Evolutionary conservation across 257 asterid species (phyloP).

Genomic region (Primulina tabacum): DNA sequence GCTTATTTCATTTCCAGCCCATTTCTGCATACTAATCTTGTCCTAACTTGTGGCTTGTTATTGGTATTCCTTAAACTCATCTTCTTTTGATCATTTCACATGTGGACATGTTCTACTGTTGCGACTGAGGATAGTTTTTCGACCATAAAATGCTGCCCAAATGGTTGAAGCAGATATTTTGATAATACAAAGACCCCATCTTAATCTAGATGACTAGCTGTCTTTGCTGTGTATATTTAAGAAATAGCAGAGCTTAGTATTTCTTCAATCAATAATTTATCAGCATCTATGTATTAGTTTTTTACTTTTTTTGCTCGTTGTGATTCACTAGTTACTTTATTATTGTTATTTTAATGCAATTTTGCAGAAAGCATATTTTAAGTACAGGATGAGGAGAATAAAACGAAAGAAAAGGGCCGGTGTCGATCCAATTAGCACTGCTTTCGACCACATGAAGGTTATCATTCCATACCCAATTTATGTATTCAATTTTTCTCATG

Average conservation of each 20-base stretch:
- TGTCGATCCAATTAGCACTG: slow-evolving; percentile 92
- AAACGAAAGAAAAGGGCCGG: slow-evolving; percentile 60
- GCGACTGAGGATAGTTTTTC: neutral
- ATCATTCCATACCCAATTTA: slow-evolving; percentile 16
- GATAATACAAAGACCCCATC: neutral
- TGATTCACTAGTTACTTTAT: slow-evolving; percentile 8
- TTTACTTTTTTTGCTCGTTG: slow-evolving; percentile 14
- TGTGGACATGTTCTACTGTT: too few species aligned
- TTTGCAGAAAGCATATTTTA: slow-evolving; percentile 71
- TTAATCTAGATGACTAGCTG: neutral
- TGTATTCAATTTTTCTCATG: slow-evolving; percentile 8
- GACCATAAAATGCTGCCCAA: neutral
- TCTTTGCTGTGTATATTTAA: too few species aligned
- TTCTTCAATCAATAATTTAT: neutral
- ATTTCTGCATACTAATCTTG: too few species aligned
- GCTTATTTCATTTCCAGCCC: too few species aligned
- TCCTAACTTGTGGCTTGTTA: neutral
- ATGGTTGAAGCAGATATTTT: neutral
- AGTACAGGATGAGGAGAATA: slow-evolving; percentile 41
- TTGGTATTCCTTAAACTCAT: too few species aligned
- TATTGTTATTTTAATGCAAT: slow-evolving; percentile 20
- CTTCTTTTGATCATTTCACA: neutral
- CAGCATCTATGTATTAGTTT: slow-evolving; percentile 7
- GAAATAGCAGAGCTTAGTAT: neutral
- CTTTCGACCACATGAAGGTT: slow-evolving; percentile 98